These are phyloP conservation scores for Sphaerulina musiva DNA, from an alignment of 2,329 filamentous ascomycete genomes.

Conservation along the genomic window DNA sequence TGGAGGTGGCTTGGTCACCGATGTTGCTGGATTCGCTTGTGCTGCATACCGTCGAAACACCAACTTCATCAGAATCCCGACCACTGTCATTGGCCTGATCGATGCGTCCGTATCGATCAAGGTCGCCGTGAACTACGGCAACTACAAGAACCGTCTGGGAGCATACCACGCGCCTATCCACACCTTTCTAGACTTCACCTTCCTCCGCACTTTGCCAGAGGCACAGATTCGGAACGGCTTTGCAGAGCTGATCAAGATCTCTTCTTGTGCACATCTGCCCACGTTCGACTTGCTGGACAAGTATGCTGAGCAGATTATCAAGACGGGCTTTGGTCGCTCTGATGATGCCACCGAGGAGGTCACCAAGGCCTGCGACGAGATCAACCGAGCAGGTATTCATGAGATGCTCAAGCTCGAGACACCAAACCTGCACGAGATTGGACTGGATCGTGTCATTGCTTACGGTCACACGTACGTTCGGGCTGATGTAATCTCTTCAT, in stretches of 20 bases:
- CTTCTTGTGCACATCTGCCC: slow-evolving; percentile 58
- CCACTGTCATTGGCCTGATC: slow-evolving; percentile 68
- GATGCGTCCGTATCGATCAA: slow-evolving; percentile 72
- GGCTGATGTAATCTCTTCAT: neutral
- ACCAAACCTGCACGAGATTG: slow-evolving; percentile 67
- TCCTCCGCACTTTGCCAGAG: slow-evolving; percentile 60
- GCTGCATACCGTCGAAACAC: slow-evolving; percentile 66
- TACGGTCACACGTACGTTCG: slow-evolving; percentile 60
- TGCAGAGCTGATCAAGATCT: slow-evolving; percentile 70
- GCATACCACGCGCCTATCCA: slow-evolving; percentile 64
- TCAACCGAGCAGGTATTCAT: slow-evolving; percentile 62
- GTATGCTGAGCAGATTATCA: slow-evolving; percentile 62
- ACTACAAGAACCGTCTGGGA: slow-evolving; percentile 68
- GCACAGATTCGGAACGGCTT: slow-evolving; percentile 68
- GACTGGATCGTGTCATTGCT: slow-evolving; percentile 64
- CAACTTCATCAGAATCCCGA: slow-evolving; percentile 67
- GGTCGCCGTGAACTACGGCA: slow-evolving; percentile 70
- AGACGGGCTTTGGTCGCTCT: slow-evolving; percentile 57
- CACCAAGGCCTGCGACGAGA: slow-evolving; percentile 55
- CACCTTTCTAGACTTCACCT: slow-evolving; percentile 68
- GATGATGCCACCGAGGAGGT: slow-evolving; percentile 53
- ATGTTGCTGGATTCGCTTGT: slow-evolving; percentile 67
- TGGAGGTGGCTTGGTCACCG: slow-evolving; percentile 64
- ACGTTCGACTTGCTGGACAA: slow-evolving; percentile 64
- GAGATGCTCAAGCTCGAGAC: slow-evolving; percentile 70